Evolutionary conservation across 306 rosid genomes (phyloP), one percentile per base, ranked within the genome.

Genomic region (Cucurbita moschata): DNA sequence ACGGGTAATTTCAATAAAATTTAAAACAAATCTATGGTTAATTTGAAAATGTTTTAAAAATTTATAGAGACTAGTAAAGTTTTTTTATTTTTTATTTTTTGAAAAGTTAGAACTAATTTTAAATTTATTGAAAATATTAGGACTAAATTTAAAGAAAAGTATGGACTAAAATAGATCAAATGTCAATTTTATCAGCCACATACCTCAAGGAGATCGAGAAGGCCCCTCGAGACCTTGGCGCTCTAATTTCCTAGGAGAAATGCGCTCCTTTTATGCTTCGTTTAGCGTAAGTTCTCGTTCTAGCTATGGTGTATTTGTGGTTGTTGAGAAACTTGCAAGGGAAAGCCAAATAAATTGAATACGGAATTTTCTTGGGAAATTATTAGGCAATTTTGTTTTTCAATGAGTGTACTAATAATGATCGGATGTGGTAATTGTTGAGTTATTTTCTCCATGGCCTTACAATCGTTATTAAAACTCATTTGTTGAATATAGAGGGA

Each of bases 211-310:
- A 90, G 79, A 88, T 88, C 12, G 87, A 83, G 19, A 86, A 79
- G 83, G 86, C 90, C 59, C 91, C 90, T n/a, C 80, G 83, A 5
- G 88, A 86, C 71, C 98, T 93, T 71, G 90, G 94, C 0, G 88
- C 87, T 74, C 90, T 93, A 38, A 93, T 90, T 79, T 81, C 82
- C 74, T 60, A 39, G 79, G 85, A 44, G 49, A 77, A 71, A 44
- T 90, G 96, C 12, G 97, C 98, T 63, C 92, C 98, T 70, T 77
- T 88, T 57, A 88, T 93, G 96, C 98, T 93, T 73, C 96, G 94
- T 59, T 76, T 93, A 77, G 98, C 97, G 97, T 93, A 87, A 7
- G 44, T 56, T 74, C 26, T 65, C 15, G 10, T 51, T 43, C 12
- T 26, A 7, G 4, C 23, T 49, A 49, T 37, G 4, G 23, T 58